phyloP scores from a whole-genome alignment of 495 filamentous ascomycete species.

The Jackrogersella multiformis region DNA sequence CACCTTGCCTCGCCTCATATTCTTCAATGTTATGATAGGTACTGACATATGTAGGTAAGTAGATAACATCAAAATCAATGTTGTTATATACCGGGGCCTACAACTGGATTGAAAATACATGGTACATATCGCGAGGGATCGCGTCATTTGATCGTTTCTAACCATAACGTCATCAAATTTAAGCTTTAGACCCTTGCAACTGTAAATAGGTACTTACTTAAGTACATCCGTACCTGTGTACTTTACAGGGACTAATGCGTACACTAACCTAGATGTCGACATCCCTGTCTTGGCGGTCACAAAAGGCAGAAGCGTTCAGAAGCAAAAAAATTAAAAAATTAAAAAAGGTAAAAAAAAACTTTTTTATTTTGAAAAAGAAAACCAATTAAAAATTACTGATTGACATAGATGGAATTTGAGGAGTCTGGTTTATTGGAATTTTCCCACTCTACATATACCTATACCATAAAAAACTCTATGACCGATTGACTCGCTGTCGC shows the following conservation, averaged over 20 bases:
- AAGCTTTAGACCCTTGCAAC: slow-evolving; percentile 1
- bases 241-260: too few relatives aligned
- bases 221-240: not conserved
- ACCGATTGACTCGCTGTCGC: slow-evolving; percentile 1
- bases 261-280: too few relatives aligned
- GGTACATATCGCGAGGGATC: too few relatives aligned
- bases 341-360: too few relatives aligned
- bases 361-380: slow-evolving; percentile 4
- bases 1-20: too few relatives aligned
- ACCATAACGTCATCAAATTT: not conserved
- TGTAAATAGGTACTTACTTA: not conserved
- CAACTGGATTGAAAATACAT: not conserved
- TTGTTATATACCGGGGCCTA: not conserved
- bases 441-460: not conserved
- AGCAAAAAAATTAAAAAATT: not conserved
- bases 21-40: too few relatives aligned
- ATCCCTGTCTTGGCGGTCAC: slow-evolving; percentile 1
- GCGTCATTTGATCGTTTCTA: not conserved
- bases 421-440: too few relatives aligned
- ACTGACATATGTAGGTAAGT: too few relatives aligned
- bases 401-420: too few relatives aligned
- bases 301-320: slow-evolving; percentile 13
- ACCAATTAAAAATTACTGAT: too few relatives aligned
- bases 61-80: too few relatives aligned
- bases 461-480: not conserved